Percentiles rank a stretch among this genome's conserved stretches.
phyloP scores from a whole-genome alignment of 805 yeast genomes.

The Candida boidinii region DNA sequence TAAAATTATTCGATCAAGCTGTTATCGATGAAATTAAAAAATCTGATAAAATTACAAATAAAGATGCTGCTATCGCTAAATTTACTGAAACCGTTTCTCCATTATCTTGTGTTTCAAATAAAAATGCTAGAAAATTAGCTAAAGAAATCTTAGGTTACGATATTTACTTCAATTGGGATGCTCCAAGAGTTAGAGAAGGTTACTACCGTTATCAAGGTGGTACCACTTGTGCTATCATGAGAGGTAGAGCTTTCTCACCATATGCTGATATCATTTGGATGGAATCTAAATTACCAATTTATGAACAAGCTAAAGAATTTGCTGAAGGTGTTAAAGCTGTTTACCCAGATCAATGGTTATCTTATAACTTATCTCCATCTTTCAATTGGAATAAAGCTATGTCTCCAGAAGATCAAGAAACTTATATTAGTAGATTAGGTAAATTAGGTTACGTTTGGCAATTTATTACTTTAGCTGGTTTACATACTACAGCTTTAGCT shows the following conservation, averaged over 20 bases:
- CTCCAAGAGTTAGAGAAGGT: constrained; percentile 93
- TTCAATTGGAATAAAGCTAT: constrained; percentile 97
- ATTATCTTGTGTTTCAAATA: constrained; percentile 62
- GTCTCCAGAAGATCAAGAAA: constrained; percentile 78
- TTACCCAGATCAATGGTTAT: constrained; percentile 90
- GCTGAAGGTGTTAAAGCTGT: constrained; percentile 80
- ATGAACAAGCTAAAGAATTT: constrained; percentile 86
- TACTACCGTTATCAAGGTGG: constrained; percentile 95
- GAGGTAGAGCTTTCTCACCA: constrained; percentile 93
- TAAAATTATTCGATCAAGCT: constrained; percentile 86
- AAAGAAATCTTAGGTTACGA: constrained; percentile 71
- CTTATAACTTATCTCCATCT: constrained; percentile 93
- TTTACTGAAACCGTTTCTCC: constrained; percentile 69
- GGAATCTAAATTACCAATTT: constrained; percentile 96
- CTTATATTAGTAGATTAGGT: constrained; percentile 81
- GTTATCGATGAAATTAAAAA: constrained; percentile 72
- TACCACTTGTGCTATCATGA: constrained; percentile 93
- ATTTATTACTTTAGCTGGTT: constrained; percentile 93
- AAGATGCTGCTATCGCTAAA: constrained; percentile 51
- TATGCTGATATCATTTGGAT: constrained; percentile 96
- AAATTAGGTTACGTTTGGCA: constrained; percentile 95
- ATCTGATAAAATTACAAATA: constrained; percentile 44
- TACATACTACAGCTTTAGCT: constrained; percentile 92
- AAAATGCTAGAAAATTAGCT: constrained; percentile 74
- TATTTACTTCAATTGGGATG: constrained; percentile 89